Conservation (phyloP, 1,284 basidiomycete species). For the Malassezia japonica region DNA sequence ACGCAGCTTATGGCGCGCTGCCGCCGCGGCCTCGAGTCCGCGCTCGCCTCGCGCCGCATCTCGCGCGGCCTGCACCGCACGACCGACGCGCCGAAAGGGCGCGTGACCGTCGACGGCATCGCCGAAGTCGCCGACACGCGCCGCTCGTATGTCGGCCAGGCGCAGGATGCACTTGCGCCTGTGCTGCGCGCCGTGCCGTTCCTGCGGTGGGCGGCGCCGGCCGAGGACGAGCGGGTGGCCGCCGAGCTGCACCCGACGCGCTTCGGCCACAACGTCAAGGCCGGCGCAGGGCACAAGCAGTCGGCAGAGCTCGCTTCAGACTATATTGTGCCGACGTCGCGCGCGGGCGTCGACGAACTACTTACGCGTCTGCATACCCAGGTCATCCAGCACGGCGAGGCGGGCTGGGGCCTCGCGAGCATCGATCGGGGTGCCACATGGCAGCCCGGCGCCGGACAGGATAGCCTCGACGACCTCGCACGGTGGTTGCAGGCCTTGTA, state of each 20-base stretch:
- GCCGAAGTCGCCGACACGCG: constrained; percentile 20
- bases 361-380: constrained; percentile 29
- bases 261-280: constrained; percentile 13
- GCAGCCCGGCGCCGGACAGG: constrained; percentile 5
- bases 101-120: constrained; percentile 38
- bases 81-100: neutral
- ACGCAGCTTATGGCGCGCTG: constrained; percentile 36
- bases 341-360: neutral
- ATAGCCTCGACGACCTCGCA: constrained; percentile 15
- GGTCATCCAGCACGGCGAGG: constrained; percentile 29
- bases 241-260: constrained; percentile 25
- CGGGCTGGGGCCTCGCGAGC: constrained; percentile 25
- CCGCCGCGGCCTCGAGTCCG: constrained; percentile 29
- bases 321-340: constrained; percentile 25
- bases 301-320: constrained; percentile 32
- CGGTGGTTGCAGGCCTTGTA: constrained; percentile 23
- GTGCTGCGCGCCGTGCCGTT: constrained; percentile 1
- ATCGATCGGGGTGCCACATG: constrained; percentile 22
- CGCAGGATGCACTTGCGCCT: neutral
- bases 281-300: constrained; percentile 24
- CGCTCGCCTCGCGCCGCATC: constrained; percentile 27
- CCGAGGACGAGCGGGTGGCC: constrained; percentile 1
- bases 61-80: constrained; percentile 29
- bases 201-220: constrained; percentile 7
- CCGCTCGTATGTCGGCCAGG: neutral